phyloP scores from a whole-genome alignment of 164 flowering plant genomes.

The Vitis labrusca region DNA sequence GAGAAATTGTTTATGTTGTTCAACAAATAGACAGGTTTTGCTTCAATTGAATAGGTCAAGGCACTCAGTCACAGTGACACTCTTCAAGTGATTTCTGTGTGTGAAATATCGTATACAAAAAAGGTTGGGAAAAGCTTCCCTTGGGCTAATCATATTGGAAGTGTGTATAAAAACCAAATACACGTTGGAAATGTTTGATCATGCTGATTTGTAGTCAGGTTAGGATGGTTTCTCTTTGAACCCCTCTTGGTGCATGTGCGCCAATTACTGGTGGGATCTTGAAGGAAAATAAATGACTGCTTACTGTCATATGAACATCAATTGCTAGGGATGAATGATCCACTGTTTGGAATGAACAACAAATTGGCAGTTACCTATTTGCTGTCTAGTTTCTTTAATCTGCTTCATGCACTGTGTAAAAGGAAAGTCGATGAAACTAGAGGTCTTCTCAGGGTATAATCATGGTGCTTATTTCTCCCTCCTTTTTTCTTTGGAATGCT shows the following conservation, averaged over 20 bases:
- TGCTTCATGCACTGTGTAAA: not conserved
- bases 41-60: not conserved
- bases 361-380: not conserved
- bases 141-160: too few relatives aligned
- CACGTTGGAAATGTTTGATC: too few relatives aligned
- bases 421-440: not conserved
- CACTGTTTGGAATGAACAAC: too few relatives aligned
- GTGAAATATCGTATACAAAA: too few relatives aligned
- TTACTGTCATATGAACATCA: too few relatives aligned
- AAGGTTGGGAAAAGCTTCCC: too few relatives aligned
- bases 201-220: too few relatives aligned
- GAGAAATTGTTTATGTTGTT: too few relatives aligned
- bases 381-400: not conserved
- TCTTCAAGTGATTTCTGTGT: not conserved
- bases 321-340: too few relatives aligned
- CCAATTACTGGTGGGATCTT: not conserved
- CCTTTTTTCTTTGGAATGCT: not conserved
- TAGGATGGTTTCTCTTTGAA: too few relatives aligned
- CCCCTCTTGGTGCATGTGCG: too few relatives aligned
- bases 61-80: not conserved
- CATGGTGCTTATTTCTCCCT: not conserved
- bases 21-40: not conserved
- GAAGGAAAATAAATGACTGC: not conserved
- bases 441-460: not conserved
- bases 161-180: too few relatives aligned